Conservation (phyloP, 768 basidiomycete species). For the Asterophora parasitica region DNA sequence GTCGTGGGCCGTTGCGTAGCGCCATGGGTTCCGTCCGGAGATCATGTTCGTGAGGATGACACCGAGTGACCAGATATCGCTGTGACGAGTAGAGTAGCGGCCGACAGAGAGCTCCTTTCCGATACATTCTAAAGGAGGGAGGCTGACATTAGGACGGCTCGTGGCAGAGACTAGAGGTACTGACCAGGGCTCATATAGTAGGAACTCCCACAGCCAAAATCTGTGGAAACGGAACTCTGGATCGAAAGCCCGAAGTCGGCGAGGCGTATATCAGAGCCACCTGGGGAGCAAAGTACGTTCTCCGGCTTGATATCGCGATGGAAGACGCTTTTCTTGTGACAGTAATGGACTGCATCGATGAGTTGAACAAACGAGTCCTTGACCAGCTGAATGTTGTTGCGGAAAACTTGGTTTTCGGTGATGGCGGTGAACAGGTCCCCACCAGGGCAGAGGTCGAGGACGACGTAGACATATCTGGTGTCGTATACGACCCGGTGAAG, state of each 20-base stretch:
- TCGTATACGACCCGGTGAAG: constrained; percentile 63
- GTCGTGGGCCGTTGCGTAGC: constrained; percentile 60
- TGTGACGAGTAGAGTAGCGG: constrained; percentile 53
- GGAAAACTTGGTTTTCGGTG: constrained; percentile 47
- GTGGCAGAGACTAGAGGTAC: constrained; percentile 8
- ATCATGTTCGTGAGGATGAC: constrained; percentile 83
- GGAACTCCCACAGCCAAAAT: constrained; percentile 56
- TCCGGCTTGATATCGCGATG: constrained; percentile 91
- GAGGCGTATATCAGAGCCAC: constrained; percentile 50
- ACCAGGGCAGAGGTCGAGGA: constrained; percentile 51
- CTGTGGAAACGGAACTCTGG: constrained; percentile 35
- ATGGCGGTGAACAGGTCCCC: constrained; percentile 76
- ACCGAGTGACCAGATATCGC: constrained; percentile 73
- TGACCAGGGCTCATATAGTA: constrained; percentile 71
- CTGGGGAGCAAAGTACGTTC: constrained; percentile 60
- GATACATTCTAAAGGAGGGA: constrained; percentile 45
- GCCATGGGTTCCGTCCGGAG: constrained; percentile 76
- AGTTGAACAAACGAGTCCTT: constrained; percentile 72
- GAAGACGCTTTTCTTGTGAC: constrained; percentile 65
- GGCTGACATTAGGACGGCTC: constrained; percentile 4
- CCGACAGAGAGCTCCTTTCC: constrained; percentile 38
- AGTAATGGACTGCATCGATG: constrained; percentile 72
- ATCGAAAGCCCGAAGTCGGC: constrained; percentile 80
- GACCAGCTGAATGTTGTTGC: constrained; percentile 57
- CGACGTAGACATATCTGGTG: constrained; percentile 58